phyloP scores from a whole-genome alignment of 164 flowering plant species.

The Piper longum region DNA sequence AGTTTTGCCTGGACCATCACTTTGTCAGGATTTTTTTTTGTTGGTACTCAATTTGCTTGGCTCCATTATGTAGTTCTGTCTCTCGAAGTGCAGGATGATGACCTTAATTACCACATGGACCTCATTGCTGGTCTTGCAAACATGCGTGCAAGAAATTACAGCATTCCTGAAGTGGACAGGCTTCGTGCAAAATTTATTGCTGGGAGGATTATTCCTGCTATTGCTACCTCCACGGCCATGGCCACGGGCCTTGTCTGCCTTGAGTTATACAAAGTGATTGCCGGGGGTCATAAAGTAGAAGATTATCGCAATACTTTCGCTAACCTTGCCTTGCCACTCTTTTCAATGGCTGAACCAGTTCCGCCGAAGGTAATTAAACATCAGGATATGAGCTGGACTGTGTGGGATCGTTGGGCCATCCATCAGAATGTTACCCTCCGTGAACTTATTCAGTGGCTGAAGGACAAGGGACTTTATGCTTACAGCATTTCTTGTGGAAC shows the following conservation, averaged over 20 bases:
- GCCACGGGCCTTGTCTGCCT: slow-evolving; percentile 88
- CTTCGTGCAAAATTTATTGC: slow-evolving; percentile 86
- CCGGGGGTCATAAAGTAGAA: slow-evolving; percentile 59
- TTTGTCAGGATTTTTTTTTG: too few relatives aligned
- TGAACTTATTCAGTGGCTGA: slow-evolving; percentile 65
- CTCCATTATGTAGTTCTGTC: neutral
- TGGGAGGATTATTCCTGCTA: slow-evolving; percentile 88
- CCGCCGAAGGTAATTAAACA: slow-evolving; percentile 80
- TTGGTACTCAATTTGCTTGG: neutral
- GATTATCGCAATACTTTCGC: slow-evolving; percentile 82
- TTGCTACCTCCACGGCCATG: slow-evolving; percentile 83
- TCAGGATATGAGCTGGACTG: slow-evolving; percentile 68
- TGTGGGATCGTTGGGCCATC: slow-evolving; percentile 86
- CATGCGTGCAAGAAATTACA: slow-evolving; percentile 85
- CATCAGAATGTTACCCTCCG: slow-evolving; percentile 46
- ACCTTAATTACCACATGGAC: slow-evolving; percentile 79
- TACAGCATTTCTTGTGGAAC: slow-evolving; percentile 83
- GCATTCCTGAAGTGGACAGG: slow-evolving; percentile 84
- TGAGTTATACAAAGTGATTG: slow-evolving; percentile 72
- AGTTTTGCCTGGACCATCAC: too few relatives aligned
- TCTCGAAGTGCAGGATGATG: slow-evolving; percentile 57
- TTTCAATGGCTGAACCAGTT: slow-evolving; percentile 82
- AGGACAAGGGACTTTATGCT: slow-evolving; percentile 57
- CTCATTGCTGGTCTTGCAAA: slow-evolving; percentile 77
- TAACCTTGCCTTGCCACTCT: slow-evolving; percentile 69